Evolutionary conservation across 176 grass and related monocot species (phyloP).

Genomic region (Aegilops sharonensis): DNA sequence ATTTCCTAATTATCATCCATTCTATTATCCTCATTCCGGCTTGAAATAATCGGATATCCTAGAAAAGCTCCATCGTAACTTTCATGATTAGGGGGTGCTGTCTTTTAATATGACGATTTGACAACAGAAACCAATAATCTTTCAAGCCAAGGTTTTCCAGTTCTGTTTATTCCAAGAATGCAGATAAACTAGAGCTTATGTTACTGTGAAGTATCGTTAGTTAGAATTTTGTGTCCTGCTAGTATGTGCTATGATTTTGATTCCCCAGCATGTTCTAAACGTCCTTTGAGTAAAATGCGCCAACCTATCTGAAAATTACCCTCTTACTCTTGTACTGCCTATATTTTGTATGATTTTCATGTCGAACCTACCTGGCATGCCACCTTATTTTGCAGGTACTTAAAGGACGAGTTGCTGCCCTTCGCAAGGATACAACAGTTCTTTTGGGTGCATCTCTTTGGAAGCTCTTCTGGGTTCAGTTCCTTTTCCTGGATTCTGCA

Average conservation of each 20-base stretch:
- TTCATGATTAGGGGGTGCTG: background rate
- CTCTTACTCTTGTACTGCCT: background rate
- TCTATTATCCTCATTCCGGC: background rate
- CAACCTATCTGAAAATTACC: background rate
- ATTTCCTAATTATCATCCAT: background rate
- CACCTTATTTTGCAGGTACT: constrained; percentile 36
- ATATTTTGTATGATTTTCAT: background rate
- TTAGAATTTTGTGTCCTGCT: background rate
- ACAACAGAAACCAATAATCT: background rate
- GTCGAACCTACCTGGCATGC: background rate
- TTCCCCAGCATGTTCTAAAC: background rate
- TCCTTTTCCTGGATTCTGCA: background rate
- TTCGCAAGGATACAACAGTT: constrained; percentile 4
- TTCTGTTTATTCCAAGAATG: background rate
- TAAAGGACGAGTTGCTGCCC: background rate
- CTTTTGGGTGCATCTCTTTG: background rate
- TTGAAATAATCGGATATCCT: background rate
- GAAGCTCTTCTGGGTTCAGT: constrained; percentile 16
- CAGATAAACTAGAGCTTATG: background rate
- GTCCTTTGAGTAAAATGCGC: background rate
- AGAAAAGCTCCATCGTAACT: background rate
- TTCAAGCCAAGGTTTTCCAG: background rate
- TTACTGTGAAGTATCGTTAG: background rate
- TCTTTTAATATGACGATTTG: background rate
- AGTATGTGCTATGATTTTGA: background rate